Percentiles rank a stretch among this genome's conserved stretches.
Conservation (phyloP, 2,329 filamentous ascomycete species). For the Mariannaea sp. region DNA sequence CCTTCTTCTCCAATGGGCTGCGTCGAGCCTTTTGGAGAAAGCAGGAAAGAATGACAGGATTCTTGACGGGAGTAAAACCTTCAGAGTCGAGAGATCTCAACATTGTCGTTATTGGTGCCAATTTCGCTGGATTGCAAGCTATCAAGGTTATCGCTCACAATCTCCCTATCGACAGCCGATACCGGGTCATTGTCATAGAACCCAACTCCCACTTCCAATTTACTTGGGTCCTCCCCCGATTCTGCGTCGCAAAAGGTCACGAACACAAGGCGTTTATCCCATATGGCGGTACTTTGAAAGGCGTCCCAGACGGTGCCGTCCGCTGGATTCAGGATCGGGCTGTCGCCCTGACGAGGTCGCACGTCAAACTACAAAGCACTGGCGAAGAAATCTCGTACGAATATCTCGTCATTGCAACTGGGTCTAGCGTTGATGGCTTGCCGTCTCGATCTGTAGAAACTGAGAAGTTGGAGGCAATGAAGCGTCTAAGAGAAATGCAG, state of each 20-base stretch:
- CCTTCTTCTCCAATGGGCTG: conserved; percentile 29
- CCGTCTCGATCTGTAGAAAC: conserved; percentile 54
- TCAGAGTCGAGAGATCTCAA: conserved; percentile 43
- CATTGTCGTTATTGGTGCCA: conserved; percentile 62
- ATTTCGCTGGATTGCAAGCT: conserved; percentile 59
- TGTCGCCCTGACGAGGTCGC: conserved; percentile 41
- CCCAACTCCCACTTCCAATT: conserved; percentile 66
- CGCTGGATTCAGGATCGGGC: conserved; percentile 52
- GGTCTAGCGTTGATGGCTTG: conserved; percentile 51
- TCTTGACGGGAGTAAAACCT: conserved; percentile 8
- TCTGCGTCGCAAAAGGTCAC: conserved; percentile 57
- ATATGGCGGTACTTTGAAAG: conserved; percentile 51
- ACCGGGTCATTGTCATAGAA: conserved; percentile 61
- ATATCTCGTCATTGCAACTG: conserved; percentile 63
- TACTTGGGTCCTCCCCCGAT: conserved; percentile 64
- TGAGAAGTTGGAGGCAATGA: conserved; percentile 49
- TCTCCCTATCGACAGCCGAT: conserved; percentile 52
- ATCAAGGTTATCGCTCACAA: conserved; percentile 53
- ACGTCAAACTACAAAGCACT: conserved; percentile 47
- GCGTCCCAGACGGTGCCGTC: conserved; percentile 41
- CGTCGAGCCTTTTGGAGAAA: conserved; percentile 23
- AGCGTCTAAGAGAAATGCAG: conserved; percentile 53
- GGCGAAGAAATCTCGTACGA: conserved; percentile 56
- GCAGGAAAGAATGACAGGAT: conserved; percentile 21
- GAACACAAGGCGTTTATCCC: conserved; percentile 66